Evolutionary conservation across 2,329 filamentous ascomycete genomes (phyloP), one percentile per base, ranked within the genome.

Genomic region (Arthrocladium fulminans): DNA sequence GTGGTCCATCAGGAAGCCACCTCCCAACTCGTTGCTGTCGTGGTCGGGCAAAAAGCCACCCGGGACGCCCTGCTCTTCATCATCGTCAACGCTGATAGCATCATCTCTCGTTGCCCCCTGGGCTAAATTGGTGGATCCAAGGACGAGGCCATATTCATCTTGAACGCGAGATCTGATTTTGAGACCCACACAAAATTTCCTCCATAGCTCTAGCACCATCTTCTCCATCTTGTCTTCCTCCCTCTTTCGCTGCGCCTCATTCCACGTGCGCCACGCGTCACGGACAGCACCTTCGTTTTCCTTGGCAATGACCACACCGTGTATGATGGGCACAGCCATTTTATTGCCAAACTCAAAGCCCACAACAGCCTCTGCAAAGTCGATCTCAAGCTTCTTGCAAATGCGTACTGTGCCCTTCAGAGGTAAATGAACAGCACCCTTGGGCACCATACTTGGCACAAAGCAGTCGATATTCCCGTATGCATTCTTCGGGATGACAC

Each of bases 381-480:
- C 88, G 30, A 97, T 84, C 3, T 80, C 80, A 0, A 98, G 72
- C 52, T 85, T 82, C 62, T 86, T 88, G 65, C 90, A 96, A 1
- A 96, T 78, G 41, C 83, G 81, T 25, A 83, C 81, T 0, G 83
- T 84, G 0, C 87, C 87, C 39, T 83, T 79, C 47, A 83, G 81
- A 0, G 88, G 88, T 1, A 97, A 75, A 63, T 98, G 92, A 0
- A 85, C 77, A 2, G 89, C 89, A 0, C 92, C 90, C 34, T 69
- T 67, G 0, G 92, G 92, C 22, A 94, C 83, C 92, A 98, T 97
- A 53, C 87, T 88, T 32, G 88, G 84, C 0, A 86, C 89, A 63
- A 94, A 98, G 47, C 95, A 80, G 63, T 98, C 92, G 53, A 98
- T 97, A 57, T 98, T 98, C 7, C 90, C 90, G 59, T 90, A 98